Evolutionary conservation across 2,329 filamentous ascomycete species (phyloP), one percentile per base, ranked within the genome.

Genomic region (Cadophora sp.): DNA sequence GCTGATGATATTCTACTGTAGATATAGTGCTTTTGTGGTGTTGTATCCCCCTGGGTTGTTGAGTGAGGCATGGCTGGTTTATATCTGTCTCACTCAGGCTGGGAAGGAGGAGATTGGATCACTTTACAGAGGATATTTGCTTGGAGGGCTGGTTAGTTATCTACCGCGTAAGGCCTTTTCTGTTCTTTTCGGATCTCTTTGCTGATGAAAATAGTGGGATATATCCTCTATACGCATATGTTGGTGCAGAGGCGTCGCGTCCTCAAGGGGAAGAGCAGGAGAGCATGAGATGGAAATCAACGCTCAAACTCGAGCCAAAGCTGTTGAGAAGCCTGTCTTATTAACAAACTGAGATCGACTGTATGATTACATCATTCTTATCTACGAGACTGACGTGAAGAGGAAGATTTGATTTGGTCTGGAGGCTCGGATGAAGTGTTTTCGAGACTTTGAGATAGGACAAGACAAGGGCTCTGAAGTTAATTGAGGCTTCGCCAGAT

Each of bases 21-120:
- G 55, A 43, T 59, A 59, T 26, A 59, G 55, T 59, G 55, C 55
- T 31, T 59, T 59, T 59, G 55, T 59, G 11, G 55, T 43, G 55
- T 59, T 59, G 9, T 59, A 59, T 43, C 55, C 55, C n/a, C 55
- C 55, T 16, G 55, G 55, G 3, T 40, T 59, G 4, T 43, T 59
- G 55, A 26, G 31, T 37, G 55, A 59, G 55, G 55, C 55, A 8
- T 59, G 55, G 55, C 43, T 59, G 55, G 55, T 59, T 40, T 59
- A 59, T 40, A 12, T 43, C 4, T 59, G 31, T 59, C 31, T 59
- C n/a, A 59, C 31, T 26, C 7, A 59, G 8, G 55, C 55, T 59
- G 55, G 19, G 4, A 46, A 46, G 16, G 43, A 26, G 31, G 31
- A 43, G n/a, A 40, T 59, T 24, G 22, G 55, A 12, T 16, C n/a